phyloP scores from a whole-genome alignment of 257 asterid species.

The Galeopsis tetrahit region DNA sequence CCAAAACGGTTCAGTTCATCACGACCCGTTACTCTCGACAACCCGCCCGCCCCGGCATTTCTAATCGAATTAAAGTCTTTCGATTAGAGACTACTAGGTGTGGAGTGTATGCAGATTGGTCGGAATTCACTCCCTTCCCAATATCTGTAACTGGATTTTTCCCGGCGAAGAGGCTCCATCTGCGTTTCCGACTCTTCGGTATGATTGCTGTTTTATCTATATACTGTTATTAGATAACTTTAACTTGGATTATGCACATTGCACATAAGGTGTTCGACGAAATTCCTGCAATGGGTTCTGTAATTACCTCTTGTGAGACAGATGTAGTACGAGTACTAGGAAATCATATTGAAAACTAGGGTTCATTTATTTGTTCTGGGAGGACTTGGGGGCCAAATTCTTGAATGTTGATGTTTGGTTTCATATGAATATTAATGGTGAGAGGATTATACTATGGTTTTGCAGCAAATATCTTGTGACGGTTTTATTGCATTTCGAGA shows the following conservation, averaged over 20 bases:
- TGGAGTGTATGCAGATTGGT: background rate
- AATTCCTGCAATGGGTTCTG: conserved; percentile 35
- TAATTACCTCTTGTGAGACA: background rate
- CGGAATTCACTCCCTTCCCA: background rate
- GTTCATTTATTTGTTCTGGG: background rate
- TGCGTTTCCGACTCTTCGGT: background rate
- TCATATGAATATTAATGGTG: background rate
- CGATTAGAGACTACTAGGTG: too few species aligned
- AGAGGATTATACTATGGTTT: background rate
- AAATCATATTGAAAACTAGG: background rate
- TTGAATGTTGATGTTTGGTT: background rate
- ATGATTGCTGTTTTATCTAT: background rate
- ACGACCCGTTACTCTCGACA: too few species aligned
- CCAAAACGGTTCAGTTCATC: too few species aligned
- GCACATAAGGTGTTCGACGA: conserved; percentile 40
- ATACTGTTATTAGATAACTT: background rate
- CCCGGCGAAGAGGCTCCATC: background rate
- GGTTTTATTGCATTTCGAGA: conserved; percentile 4
- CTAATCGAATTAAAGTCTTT: too few species aligned
- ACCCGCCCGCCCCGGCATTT: too few species aligned
- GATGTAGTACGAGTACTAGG: background rate
- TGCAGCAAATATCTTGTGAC: conserved; percentile 10
- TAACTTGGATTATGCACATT: background rate
- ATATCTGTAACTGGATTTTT: background rate
- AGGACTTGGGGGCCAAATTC: conserved; percentile 3